Percentiles rank a stretch among this genome's conserved stretches.
Conservation (phyloP, 192 early-diverging fungal genomes). For the Coemansia sp. region DNA sequence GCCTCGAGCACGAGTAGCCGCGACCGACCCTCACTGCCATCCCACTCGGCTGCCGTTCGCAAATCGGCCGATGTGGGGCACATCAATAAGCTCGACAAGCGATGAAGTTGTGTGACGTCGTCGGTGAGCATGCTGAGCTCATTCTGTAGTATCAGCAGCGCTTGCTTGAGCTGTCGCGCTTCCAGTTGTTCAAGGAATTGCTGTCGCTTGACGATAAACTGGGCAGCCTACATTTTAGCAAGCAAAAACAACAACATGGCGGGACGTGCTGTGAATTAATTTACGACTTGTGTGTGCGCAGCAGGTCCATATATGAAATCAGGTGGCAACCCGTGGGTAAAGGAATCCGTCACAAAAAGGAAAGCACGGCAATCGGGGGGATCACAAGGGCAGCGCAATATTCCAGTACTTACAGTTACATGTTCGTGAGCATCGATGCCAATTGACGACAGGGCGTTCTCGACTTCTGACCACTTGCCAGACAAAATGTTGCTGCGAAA, state of each 20-base stretch:
- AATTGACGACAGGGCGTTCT: constrained; percentile 57
- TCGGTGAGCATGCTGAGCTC: constrained; percentile 76
- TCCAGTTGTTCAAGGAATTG: constrained; percentile 91
- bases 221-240: constrained; percentile 33
- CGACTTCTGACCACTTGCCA: constrained; percentile 78
- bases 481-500: constrained; percentile 74
- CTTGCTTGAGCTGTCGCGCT: constrained; percentile 65
- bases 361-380: constrained; percentile 5
- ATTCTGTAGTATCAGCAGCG: constrained; percentile 74
- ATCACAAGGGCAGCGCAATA: neutral
- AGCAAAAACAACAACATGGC: neutral
- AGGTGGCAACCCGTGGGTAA: constrained; percentile 10
- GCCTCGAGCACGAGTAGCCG: constrained; percentile 39
- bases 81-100: constrained; percentile 60
- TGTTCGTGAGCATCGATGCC: constrained; percentile 22
- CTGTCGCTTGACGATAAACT: constrained; percentile 83
- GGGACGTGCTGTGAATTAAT: neutral
- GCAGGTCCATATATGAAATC: constrained; percentile 1
- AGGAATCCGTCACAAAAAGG: neutral
- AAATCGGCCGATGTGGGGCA: constrained; percentile 62
- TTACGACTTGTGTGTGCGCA: neutral
- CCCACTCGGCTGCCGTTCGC: constrained; percentile 71
- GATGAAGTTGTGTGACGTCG: constrained; percentile 71
- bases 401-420: constrained; percentile 25
- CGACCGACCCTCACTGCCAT: constrained; percentile 67